These are phyloP conservation scores for Tetrahymena elliotti DNA, from an alignment of 73 alveolate species.

Conservation along the genomic window DNA sequence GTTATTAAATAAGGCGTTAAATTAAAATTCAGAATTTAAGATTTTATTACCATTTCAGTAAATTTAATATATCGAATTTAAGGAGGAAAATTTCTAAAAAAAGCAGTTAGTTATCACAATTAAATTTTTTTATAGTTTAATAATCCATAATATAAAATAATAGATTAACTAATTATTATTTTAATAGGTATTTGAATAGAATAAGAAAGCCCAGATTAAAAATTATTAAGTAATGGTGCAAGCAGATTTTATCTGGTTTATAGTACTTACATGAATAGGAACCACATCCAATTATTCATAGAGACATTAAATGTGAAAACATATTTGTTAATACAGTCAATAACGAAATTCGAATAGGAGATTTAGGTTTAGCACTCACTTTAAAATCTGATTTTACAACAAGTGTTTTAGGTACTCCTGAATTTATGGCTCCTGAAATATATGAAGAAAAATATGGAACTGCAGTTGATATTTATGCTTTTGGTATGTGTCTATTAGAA, in stretches of 20 bases:
- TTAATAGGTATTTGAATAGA: constrained; percentile 54
- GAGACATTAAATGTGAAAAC: constrained; percentile 88
- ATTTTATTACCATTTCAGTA: too few species aligned
- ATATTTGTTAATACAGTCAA: constrained; percentile 63
- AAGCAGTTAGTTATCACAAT: too few species aligned
- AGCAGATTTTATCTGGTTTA: constrained; percentile 84
- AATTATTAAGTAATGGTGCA: constrained; percentile 92
- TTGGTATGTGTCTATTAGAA: constrained; percentile 98
- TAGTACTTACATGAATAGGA: constrained; percentile 82
- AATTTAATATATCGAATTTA: too few species aligned
- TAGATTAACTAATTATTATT: too few species aligned
- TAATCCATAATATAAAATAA: too few species aligned
- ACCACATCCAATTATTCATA: constrained; percentile 85
- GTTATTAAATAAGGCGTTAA: too few species aligned
- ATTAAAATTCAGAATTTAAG: too few species aligned
- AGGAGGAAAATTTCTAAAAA: too few species aligned
- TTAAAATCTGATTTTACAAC: constrained; percentile 9
- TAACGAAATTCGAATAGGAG: constrained; percentile 74
- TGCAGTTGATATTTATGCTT: constrained; percentile 96
- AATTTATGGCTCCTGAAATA: constrained; percentile 98
- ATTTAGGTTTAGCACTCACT: constrained; percentile 61
- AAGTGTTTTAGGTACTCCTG: constrained; percentile 96
- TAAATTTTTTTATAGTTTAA: too few species aligned
- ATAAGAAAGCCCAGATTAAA: constrained; percentile 74
- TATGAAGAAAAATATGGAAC: constrained; percentile 95